Conservation (phyloP, 768 basidiomycete species). For the Kwoniella dejecticola region DNA sequence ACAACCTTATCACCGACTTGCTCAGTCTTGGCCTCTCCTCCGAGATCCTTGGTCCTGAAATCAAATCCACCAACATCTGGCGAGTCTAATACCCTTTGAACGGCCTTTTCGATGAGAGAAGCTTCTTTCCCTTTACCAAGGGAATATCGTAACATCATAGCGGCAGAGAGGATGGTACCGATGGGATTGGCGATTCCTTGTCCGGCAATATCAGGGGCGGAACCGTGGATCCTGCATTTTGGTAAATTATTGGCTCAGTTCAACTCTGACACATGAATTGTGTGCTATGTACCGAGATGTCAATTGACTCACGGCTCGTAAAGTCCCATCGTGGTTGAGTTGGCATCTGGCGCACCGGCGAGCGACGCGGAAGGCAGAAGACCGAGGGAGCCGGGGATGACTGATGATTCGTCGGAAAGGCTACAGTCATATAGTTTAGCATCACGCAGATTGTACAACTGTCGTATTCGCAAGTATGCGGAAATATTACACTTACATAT, state of each 20-base stretch:
- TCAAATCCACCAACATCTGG: constrained; percentile 71
- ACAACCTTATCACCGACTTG: constrained; percentile 84
- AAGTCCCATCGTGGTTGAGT: constrained; percentile 77
- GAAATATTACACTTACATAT: constrained; percentile 69
- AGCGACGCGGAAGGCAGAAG: constrained; percentile 94
- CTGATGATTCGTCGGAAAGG: constrained; percentile 92
- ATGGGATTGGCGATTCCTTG: constrained; percentile 91
- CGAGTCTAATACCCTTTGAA: constrained; percentile 80
- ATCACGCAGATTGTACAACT: no score
- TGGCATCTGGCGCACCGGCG: constrained; percentile 76
- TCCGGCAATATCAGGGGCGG: constrained; percentile 94
- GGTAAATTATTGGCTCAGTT: neutral
- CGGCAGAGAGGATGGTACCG: constrained; percentile 90
- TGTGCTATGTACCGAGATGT: neutral
- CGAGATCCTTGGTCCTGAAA: constrained; percentile 80
- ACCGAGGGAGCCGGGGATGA: constrained; percentile 96
- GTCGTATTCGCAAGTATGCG: neutral
- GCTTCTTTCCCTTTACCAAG: constrained; percentile 85
- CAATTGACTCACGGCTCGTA: constrained; percentile 72
- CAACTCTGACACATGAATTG: neutral
- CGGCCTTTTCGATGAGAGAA: constrained; percentile 82
- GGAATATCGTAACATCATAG: constrained; percentile 91
- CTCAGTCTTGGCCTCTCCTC: constrained; percentile 71
- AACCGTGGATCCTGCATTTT: constrained; percentile 70
- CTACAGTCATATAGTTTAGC: constrained; percentile 57